phyloP scores from a whole-genome alignment of 208 protist genomes.

The Crithidia sp. region DNA sequence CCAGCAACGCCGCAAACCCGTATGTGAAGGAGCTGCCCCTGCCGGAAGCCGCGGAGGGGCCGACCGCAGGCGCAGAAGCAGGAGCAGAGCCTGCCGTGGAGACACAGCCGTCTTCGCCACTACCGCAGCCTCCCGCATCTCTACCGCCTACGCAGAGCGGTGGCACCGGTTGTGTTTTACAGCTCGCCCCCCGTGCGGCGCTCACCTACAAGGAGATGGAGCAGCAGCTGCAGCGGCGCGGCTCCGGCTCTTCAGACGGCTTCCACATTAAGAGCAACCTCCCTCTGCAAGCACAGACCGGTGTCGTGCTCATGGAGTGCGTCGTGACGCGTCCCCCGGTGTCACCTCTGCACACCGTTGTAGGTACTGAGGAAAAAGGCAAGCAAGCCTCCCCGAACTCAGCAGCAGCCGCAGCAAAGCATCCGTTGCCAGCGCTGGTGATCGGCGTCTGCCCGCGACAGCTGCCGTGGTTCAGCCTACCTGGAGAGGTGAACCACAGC shows the following conservation, averaged over 20 bases:
- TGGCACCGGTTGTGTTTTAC: slow-evolving; percentile 25
- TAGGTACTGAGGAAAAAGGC: not conserved
- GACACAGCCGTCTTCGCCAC: no score
- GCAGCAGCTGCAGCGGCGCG: slow-evolving; percentile 24
- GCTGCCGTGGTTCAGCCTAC: slow-evolving; percentile 55
- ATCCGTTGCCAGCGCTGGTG: slow-evolving; percentile 42
- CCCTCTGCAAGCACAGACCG: slow-evolving; percentile 47
- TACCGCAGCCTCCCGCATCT: no score
- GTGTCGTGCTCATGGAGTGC: slow-evolving; percentile 74
- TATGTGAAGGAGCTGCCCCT: slow-evolving; percentile 38
- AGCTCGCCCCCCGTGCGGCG: slow-evolving; percentile 18
- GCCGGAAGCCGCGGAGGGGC: no score
- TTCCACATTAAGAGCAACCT: slow-evolving; percentile 70
- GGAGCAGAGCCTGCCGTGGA: no score
- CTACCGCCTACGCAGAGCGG: not conserved
- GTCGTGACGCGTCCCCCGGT: slow-evolving; percentile 22
- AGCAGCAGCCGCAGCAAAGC: not conserved
- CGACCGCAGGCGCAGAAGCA: no score
- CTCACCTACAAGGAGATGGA: slow-evolving; percentile 37
- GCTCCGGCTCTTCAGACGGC: slow-evolving; percentile 29
- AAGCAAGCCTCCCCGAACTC: not conserved
- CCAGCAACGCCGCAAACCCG: slow-evolving; percentile 10
- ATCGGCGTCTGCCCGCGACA: slow-evolving; percentile 58
- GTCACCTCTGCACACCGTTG: not conserved
- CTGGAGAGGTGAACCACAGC: slow-evolving; percentile 67